A percentile compares a stretch with the other conserved stretches of the same genome.
Evolutionary conservation across 257 asterid genomes (phyloP).

Genomic region (Fraxinus anomala): DNA sequence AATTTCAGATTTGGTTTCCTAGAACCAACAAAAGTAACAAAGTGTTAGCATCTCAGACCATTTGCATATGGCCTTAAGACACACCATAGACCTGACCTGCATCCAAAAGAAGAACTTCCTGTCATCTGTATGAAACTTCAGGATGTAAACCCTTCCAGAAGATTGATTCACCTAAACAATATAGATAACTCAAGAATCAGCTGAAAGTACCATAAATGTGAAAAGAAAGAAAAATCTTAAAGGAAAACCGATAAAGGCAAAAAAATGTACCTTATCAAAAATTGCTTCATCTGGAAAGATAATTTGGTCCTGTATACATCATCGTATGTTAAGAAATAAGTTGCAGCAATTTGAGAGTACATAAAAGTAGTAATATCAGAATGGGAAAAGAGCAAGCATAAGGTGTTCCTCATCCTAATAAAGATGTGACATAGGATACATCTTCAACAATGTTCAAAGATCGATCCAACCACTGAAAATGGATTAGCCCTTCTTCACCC

Average conservation of each 20-base stretch:
- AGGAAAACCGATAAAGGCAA: conserved; percentile 18
- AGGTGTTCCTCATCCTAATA: conserved; percentile 8
- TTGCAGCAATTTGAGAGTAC: conserved; percentile 16
- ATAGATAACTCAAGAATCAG: conserved; percentile 22
- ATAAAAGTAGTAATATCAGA: conserved; percentile 12
- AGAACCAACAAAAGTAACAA: conserved; percentile 38
- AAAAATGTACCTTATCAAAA: conserved; percentile 69
- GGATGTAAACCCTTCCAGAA: conserved; percentile 86
- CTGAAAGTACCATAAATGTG: not conserved
- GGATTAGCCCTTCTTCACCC: conserved; percentile 93
- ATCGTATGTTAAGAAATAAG: conserved; percentile 52
- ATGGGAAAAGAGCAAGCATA: conserved; percentile 3
- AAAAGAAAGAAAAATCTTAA: not conserved
- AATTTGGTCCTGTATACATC: conserved; percentile 74
- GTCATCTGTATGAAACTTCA: conserved; percentile 82
- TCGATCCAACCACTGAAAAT: conserved; percentile 92
- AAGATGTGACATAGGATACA: conserved; percentile 60
- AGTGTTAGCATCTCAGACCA: conserved; percentile 8
- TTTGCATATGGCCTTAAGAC: conserved; percentile 17
- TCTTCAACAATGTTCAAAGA: conserved; percentile 66
- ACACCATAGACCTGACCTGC: conserved; percentile 59
- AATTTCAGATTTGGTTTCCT: conserved; percentile 82
- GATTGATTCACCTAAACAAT: conserved; percentile 76
- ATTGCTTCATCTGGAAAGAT: conserved; percentile 88
- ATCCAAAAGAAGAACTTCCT: conserved; percentile 95